phyloP scores from a whole-genome alignment of 140 eudicot species.

The Flaveria floridana region DNA sequence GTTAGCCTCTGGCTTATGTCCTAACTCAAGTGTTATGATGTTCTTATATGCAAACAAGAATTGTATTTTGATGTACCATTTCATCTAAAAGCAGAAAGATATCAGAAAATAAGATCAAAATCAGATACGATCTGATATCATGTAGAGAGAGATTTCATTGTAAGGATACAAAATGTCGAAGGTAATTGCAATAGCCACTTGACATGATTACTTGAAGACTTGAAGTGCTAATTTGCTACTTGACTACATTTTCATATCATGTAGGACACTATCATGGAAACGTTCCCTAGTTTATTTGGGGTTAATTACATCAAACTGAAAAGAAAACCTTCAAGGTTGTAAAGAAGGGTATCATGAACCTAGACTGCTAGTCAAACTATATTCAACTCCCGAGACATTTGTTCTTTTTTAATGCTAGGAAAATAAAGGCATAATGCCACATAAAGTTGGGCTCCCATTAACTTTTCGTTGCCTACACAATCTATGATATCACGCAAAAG shows the following conservation, averaged over 20 bases:
- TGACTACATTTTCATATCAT: constrained; percentile 19
- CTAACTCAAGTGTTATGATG: constrained; percentile 9
- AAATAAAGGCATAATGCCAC: too few species aligned
- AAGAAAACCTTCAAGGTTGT: too few species aligned
- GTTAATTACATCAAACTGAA: too few species aligned
- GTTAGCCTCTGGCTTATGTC: constrained; percentile 9
- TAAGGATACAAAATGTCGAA: background rate
- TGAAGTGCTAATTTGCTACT: constrained; percentile 5
- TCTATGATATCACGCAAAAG: too few species aligned
- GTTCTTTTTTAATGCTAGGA: too few species aligned
- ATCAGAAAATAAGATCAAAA: background rate
- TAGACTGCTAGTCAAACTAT: too few species aligned
- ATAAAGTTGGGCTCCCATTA: too few species aligned
- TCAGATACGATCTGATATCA: background rate
- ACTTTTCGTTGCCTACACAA: too few species aligned
- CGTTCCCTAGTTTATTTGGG: background rate
- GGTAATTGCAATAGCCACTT: background rate
- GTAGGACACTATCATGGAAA: background rate
- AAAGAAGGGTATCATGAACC: too few species aligned
- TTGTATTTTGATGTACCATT: background rate
- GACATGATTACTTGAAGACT: background rate
- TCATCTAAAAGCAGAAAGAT: background rate
- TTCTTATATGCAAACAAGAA: constrained; percentile 12
- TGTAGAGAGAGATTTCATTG: background rate
- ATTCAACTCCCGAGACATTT: too few species aligned